Conservation (phyloP, 805 yeast species). For the Blastobotrys muscicola region DNA sequence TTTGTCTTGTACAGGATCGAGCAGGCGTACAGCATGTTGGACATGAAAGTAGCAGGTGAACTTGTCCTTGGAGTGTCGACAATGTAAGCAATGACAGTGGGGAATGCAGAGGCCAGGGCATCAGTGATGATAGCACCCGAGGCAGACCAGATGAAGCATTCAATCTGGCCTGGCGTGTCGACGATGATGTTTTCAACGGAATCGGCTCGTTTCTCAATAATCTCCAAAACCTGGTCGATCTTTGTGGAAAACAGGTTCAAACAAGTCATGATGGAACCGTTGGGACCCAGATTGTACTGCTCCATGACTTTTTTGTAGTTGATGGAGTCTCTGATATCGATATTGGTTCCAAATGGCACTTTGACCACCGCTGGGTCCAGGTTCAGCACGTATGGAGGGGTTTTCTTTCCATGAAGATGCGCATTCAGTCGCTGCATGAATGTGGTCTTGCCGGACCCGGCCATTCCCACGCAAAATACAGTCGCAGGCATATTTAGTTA, state of each 20-base stretch:
- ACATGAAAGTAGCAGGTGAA: constrained; percentile 93
- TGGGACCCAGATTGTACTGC: constrained; percentile 87
- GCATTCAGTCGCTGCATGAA: constrained; percentile 92
- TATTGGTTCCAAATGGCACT: constrained; percentile 89
- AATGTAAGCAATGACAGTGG: constrained; percentile 90
- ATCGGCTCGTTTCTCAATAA: constrained; percentile 69
- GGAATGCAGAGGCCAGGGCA: constrained; percentile 90
- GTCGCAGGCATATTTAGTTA: constrained; percentile 16
- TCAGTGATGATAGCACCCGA: constrained; percentile 95
- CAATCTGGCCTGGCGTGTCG: constrained; percentile 99
- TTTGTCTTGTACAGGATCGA: constrained; percentile 93
- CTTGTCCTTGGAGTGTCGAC: constrained; percentile 94
- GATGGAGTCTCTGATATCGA: constrained; percentile 92
- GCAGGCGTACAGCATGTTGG: constrained; percentile 97
- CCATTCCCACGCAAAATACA: constrained; percentile 53
- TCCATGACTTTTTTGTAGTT: constrained; percentile 96
- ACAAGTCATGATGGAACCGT: constrained; percentile 96
- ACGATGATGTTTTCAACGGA: constrained; percentile 59
- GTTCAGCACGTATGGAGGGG: constrained; percentile 85
- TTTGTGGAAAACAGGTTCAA: constrained; percentile 87
- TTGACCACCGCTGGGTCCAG: constrained; percentile 93
- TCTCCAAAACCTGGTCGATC: constrained; percentile 84
- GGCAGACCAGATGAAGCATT: constrained; percentile 97
- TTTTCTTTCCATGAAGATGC: constrained; percentile 56
- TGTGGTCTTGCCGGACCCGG: constrained; percentile 91